Evolutionary conservation across 164 flowering plant species (phyloP).

Genomic region (Magnolia officinalis): DNA sequence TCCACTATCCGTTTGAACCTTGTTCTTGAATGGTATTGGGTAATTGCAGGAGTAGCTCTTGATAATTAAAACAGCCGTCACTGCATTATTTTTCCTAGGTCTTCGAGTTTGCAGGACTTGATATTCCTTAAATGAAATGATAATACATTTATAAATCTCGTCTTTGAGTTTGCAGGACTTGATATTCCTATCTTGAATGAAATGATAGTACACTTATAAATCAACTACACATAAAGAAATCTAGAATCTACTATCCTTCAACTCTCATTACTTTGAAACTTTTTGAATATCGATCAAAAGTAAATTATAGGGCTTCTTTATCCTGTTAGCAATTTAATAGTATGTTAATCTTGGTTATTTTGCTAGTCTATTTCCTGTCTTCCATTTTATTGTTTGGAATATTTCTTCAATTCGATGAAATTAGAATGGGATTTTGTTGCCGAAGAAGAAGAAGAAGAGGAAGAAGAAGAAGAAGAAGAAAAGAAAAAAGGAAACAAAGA

Average conservation of each 20-base stretch:
- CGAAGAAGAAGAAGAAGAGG: not conserved
- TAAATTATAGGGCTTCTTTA: not conserved
- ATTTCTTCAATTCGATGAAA: not conserved
- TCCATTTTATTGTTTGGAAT: not conserved
- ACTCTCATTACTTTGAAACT: not conserved
- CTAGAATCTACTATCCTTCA: not conserved
- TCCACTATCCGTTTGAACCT: not conserved
- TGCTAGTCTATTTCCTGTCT: not conserved
- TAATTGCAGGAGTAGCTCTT: not conserved
- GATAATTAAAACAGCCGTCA: not conserved
- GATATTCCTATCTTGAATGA: not conserved
- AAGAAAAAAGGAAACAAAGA: not conserved
- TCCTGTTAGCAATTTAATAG: not conserved
- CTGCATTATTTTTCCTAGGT: not conserved
- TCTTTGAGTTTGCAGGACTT: not conserved
- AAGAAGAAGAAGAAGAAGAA: not conserved
- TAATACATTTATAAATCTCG: not conserved
- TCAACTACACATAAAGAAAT: not conserved
- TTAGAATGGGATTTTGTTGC: not conserved
- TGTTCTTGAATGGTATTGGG: not conserved
- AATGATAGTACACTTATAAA: not conserved
- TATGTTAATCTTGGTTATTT: not conserved
- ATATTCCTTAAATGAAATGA: not conserved
- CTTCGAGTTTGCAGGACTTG: not conserved
- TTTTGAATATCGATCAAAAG: no score